These are phyloP conservation scores for Carex arenaria DNA, from an alignment of 202 grass and related monocot genomes.

Conservation along the genomic window DNA sequence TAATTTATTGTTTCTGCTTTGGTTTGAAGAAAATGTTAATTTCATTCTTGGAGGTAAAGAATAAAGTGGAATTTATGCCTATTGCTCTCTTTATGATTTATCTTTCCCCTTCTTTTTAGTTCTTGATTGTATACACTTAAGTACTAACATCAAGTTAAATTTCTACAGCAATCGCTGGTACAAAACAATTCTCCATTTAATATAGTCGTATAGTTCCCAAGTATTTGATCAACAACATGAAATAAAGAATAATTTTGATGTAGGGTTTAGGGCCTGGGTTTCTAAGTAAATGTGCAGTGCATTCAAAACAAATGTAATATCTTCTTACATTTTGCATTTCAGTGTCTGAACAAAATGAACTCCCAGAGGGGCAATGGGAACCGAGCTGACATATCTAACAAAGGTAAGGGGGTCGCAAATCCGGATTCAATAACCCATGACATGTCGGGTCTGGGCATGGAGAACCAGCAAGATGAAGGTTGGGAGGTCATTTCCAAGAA, in stretches of 20 bases:
- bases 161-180: background rate
- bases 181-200: background rate
- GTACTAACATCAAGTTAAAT: background rate
- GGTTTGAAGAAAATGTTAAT: background rate
- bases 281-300: background rate
- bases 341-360: conserved; percentile 2
- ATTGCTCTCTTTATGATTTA: background rate
- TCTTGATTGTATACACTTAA: conserved; percentile 10
- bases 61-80: background rate
- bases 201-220: background rate
- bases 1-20: background rate
- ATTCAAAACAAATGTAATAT: background rate
- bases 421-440: conserved; percentile 15
- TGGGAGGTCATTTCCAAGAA: conserved; percentile 62
- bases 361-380: conserved; percentile 3
- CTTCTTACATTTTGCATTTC: conserved; percentile 2
- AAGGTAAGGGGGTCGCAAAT: conserved; percentile 22
- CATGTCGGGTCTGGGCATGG: conserved; percentile 17
- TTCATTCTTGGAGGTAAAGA: background rate
- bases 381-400: background rate
- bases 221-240: background rate
- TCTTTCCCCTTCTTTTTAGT: background rate
- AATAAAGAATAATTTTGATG: background rate
- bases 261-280: background rate
- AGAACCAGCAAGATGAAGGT: conserved; percentile 30